Percentiles rank a stretch among this genome's conserved stretches.
phyloP scores from a whole-genome alignment of 2,329 filamentous ascomycete genomes.

The Fonsecaea erecta region DNA sequence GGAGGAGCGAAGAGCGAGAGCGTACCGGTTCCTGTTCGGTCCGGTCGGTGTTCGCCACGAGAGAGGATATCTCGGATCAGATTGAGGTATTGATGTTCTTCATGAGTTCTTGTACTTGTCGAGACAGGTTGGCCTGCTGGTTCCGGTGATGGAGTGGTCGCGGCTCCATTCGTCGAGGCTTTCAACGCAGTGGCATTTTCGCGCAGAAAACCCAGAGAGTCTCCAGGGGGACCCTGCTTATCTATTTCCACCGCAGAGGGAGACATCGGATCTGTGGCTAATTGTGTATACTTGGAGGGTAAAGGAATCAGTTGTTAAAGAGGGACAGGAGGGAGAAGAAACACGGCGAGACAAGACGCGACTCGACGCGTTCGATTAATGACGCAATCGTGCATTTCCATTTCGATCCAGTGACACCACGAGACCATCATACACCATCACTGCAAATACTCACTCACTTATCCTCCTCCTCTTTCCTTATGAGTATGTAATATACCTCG shows the following conservation, averaged over 20 bases:
- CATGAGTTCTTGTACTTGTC: slow-evolving; percentile 56
- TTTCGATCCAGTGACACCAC: background rate
- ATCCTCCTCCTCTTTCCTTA: too few relatives aligned
- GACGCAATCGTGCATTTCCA: slow-evolving; percentile 3
- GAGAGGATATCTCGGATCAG: slow-evolving; percentile 83
- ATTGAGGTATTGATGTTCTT: slow-evolving; percentile 93
- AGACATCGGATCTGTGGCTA: slow-evolving; percentile 21
- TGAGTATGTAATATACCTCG: background rate
- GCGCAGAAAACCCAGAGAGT: slow-evolving; percentile 33
- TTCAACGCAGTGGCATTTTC: slow-evolving; percentile 33
- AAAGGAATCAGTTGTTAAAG: background rate
- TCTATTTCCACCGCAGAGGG: slow-evolving; percentile 30
- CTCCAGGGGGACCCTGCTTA: slow-evolving; percentile 17
- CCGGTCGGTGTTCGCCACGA: slow-evolving; percentile 83
- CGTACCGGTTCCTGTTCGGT: slow-evolving; percentile 92
- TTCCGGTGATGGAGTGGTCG: slow-evolving; percentile 5
- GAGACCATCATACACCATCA: too few relatives aligned
- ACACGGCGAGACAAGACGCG: background rate
- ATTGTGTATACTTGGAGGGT: background rate
- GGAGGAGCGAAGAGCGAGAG: slow-evolving; percentile 84
- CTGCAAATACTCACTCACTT: too few relatives aligned
- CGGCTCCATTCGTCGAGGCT: slow-evolving; percentile 3
- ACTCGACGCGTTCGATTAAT: slow-evolving; percentile 14
- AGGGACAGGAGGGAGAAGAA: background rate
- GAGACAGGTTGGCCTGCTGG: background rate